Percentiles rank a stretch among this genome's conserved stretches.
phyloP scores from a whole-genome alignment of 2,329 filamentous ascomycete species.

The Trichoderma hamatum region DNA sequence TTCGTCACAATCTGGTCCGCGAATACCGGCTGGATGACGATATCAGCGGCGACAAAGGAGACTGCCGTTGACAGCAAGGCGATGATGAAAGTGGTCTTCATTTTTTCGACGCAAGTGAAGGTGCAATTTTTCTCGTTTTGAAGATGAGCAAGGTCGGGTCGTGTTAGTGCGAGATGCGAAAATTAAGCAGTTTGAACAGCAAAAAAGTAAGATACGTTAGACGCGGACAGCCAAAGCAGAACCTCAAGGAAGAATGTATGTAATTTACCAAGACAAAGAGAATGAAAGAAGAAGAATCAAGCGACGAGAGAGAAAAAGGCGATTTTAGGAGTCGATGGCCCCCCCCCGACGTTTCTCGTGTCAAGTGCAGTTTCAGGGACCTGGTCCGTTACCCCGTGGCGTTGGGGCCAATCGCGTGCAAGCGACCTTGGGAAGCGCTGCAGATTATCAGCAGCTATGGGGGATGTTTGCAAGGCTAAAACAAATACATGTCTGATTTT shows the following conservation, averaged over 20 bases:
- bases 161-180: neutral
- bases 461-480: neutral
- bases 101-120: slow-evolving; percentile 29
- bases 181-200: neutral
- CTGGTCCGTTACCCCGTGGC: neutral
- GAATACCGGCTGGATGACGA: slow-evolving; percentile 59
- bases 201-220: neutral
- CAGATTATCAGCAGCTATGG: neutral
- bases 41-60: slow-evolving; percentile 54
- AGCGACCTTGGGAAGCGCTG: neutral
- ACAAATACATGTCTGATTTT: neutral
- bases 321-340: neutral
- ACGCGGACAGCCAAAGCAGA: neutral
- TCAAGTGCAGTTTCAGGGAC: slow-evolving; percentile 23
- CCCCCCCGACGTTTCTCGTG: slow-evolving; percentile 3
- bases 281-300: slow-evolving; percentile 15
- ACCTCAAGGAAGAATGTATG: neutral
- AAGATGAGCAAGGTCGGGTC: neutral
- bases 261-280: slow-evolving; percentile 17
- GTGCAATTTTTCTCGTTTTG: neutral
- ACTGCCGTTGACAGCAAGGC: slow-evolving; percentile 49
- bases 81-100: slow-evolving; percentile 38
- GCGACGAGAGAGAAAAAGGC: slow-evolving; percentile 2
- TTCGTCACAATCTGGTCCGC: slow-evolving; percentile 56
- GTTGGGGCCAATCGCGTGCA: slow-evolving; percentile 1